These are phyloP conservation scores for Boletus vinaceobasis DNA, from an alignment of 768 basidiomycete genomes.

Conservation along the genomic window DNA sequence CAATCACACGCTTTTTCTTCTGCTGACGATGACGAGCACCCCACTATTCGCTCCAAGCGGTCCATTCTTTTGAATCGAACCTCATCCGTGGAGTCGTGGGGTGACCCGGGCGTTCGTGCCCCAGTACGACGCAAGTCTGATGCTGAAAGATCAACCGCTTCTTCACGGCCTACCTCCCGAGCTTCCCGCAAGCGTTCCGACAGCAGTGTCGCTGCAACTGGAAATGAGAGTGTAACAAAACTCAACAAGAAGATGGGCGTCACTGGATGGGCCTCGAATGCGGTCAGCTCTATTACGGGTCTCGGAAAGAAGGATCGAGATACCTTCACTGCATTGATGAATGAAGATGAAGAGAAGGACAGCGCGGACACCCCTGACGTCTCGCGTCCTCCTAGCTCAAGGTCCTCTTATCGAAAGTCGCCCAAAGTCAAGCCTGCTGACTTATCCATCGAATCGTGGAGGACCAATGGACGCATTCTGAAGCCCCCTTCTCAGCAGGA, in stretches of 20 bases:
- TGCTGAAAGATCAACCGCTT: conserved; percentile 40
- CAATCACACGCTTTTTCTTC: conserved; percentile 16
- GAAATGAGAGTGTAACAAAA: conserved; percentile 35
- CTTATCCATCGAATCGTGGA: conserved; percentile 23
- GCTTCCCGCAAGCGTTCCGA: conserved; percentile 64
- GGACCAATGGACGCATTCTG: conserved; percentile 38
- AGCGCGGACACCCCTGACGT: conserved; percentile 21
- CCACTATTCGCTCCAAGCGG: conserved; percentile 33
- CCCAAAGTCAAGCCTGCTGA: conserved; percentile 26
- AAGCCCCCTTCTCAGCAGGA: conserved; percentile 50
- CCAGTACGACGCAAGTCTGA: conserved; percentile 41
- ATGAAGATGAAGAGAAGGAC: conserved; percentile 38
- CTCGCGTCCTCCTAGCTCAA: conserved; percentile 36
- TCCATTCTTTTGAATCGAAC: conserved; percentile 25
- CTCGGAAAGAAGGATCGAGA: conserved; percentile 58
- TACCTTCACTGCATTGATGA: conserved; percentile 55
- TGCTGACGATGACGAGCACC: conserved; percentile 27
- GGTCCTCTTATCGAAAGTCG: conserved; percentile 29
- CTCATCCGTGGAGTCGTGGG: conserved; percentile 36
- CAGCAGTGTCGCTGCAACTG: conserved; percentile 44
- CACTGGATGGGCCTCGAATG: conserved; percentile 59
- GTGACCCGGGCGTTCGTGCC: conserved; percentile 23
- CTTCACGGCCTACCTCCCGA: conserved; percentile 57
- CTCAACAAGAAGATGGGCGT: conserved; percentile 38
- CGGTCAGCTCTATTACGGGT: conserved; percentile 58